Base-by-base conservation (phyloP, 345 rosid species). In the Dipteronia sinensis region DNA sequence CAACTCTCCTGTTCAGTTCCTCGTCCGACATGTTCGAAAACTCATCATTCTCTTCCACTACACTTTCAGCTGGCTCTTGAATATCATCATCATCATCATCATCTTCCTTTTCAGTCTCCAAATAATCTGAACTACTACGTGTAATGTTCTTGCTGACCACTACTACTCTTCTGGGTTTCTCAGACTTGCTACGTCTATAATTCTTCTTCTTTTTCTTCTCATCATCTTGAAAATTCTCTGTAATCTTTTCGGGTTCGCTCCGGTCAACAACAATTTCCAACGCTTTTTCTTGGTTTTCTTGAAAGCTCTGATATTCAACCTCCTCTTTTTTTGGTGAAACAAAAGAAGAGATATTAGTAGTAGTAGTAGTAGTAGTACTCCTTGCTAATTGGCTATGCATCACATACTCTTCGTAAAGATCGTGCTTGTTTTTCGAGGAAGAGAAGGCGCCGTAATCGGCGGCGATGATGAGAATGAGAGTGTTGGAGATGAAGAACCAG, bases 401-500 rank as follows among this genome's bases (percentile, higher is more conserved):
- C 3, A 62, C 68, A 34, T 84, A 82, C 55, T 87, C 87, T 4
- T 78, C 71, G 34, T 88, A 76, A 49, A 85, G 68, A 77, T 83
- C 85, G 34, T 9, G 80, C 19, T 29, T 83, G 17, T 73, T 77
- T 76, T 78, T 77, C 25, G 84, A 74, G 4, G 85, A 73, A 44
- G 85, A 81, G 83, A 87, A 93, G 40, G 86, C 82, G 10, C 91
- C 89, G 64, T 86, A 92, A 76, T 91, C 95, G 15, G 83, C 88
- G 1, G 89, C 86, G 19, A 91, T 88, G 77, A 92, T 87, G 84
- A 90, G 81, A 68, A 91, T 86, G 53, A 90, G 82, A 76, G 88
- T 86, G 84, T 89, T 91, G 80, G 90, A 91, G 63, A 94, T 83
- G 82, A 90, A 83, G 76, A 90, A 91, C 91, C 88, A 90, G 67